Evolutionary conservation across 2,329 filamentous ascomycete species (phyloP).

Genomic region (Penicillium occitanis): DNA sequence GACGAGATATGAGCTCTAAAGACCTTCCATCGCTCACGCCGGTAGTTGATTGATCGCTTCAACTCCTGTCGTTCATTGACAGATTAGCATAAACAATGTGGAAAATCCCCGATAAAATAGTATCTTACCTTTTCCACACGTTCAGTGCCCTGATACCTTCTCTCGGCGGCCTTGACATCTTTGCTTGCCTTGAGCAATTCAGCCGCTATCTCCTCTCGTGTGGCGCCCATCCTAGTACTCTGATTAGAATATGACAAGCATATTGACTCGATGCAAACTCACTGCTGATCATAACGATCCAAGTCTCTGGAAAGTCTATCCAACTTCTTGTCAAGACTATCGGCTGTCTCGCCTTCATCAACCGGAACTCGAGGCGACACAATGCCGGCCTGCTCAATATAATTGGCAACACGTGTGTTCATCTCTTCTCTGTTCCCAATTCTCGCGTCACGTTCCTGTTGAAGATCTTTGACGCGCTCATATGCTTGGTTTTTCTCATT

Average conservation of each 20-base stretch:
- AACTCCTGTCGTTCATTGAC: slow-evolving; percentile 42
- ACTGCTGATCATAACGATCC: slow-evolving; percentile 55
- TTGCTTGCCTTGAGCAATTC: slow-evolving; percentile 40
- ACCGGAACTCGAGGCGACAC: slow-evolving; percentile 62
- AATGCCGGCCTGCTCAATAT: slow-evolving; percentile 54
- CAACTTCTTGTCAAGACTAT: slow-evolving; percentile 51
- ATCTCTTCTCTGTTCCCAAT: slow-evolving; percentile 53
- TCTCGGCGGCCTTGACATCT: slow-evolving; percentile 38
- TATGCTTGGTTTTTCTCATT: slow-evolving; percentile 63
- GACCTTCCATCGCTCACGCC: slow-evolving; percentile 71
- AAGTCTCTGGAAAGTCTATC: slow-evolving; percentile 59
- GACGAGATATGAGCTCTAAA: slow-evolving; percentile 85
- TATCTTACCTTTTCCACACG: slow-evolving; percentile 40
- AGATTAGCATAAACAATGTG: background rate
- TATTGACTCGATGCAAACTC: slow-evolving; percentile 24
- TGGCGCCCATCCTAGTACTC: slow-evolving; percentile 55
- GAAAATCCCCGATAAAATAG: background rate
- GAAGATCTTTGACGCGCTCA: slow-evolving; percentile 52
- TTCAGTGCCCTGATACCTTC: slow-evolving; percentile 40
- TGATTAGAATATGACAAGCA: slow-evolving; percentile 28
- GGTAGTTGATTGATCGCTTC: slow-evolving; percentile 63
- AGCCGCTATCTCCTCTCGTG: slow-evolving; percentile 63
- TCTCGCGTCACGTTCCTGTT: slow-evolving; percentile 47
- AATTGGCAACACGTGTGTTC: slow-evolving; percentile 53
- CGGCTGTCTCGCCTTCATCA: slow-evolving; percentile 62